Conservation (phyloP, 768 basidiomycete genomes). For the Russula brevipes region DNA sequence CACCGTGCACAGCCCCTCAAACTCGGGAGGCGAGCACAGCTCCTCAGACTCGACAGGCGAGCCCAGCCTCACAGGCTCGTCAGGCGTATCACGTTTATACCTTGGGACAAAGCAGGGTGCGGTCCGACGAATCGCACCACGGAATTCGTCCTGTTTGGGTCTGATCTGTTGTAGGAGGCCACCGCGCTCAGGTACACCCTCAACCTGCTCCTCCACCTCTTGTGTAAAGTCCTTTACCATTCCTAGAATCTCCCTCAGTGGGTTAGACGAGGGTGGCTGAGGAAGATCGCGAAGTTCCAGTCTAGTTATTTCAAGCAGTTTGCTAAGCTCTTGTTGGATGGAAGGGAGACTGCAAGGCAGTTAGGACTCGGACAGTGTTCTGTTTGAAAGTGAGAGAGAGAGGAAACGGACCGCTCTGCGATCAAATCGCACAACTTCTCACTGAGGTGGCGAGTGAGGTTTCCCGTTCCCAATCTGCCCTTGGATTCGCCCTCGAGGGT, state of each 20-base stretch:
- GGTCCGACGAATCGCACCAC: constrained; percentile 3
- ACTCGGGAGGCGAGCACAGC: too few species aligned
- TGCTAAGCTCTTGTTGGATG: constrained; percentile 54
- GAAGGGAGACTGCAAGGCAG: constrained; percentile 47
- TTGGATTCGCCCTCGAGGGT: constrained; percentile 47
- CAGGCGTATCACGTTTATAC: too few species aligned
- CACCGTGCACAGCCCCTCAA: too few species aligned
- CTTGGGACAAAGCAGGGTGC: constrained; percentile 10
- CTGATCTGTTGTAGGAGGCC: constrained; percentile 2
- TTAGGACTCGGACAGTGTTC: neutral
- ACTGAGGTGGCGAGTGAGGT: constrained; percentile 55
- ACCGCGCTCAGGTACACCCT: neutral
- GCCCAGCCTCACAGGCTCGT: too few species aligned
- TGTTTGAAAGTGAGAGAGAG: too few species aligned
- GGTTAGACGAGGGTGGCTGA: constrained; percentile 49
- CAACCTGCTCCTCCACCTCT: constrained; percentile 19
- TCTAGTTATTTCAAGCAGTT: constrained; percentile 39
- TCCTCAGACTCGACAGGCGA: too few species aligned
- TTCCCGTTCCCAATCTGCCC: constrained; percentile 50
- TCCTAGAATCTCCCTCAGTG: constrained; percentile 50
- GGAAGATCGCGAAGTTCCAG: constrained; percentile 37
- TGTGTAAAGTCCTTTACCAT: constrained; percentile 44
- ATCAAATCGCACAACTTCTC: constrained; percentile 58
- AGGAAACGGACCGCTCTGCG: constrained; percentile 44
- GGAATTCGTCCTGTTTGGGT: constrained; percentile 3